These are phyloP conservation scores for Pyrenophora teres DNA, from an alignment of 2,329 filamentous ascomycete genomes.

Conservation along the genomic window DNA sequence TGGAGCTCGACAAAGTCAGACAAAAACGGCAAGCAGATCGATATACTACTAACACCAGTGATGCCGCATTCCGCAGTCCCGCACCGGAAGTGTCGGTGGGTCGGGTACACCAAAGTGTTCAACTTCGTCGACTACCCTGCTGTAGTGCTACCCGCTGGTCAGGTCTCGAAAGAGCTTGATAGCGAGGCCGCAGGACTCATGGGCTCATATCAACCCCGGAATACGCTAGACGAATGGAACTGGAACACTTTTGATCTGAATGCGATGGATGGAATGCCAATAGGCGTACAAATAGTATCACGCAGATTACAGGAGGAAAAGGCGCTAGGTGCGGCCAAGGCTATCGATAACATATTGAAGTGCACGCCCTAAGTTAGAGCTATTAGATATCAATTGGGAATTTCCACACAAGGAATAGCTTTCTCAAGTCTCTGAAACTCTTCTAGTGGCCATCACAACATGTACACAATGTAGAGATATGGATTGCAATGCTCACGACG, in stretches of 20 bases:
- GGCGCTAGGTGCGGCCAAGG: slow-evolving; percentile 44
- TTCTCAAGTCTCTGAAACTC: too few species aligned
- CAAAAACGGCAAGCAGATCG: slow-evolving; percentile 54
- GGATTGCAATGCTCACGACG: too few species aligned
- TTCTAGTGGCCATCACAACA: too few species aligned
- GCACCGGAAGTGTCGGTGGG: slow-evolving; percentile 53
- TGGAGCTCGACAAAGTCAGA: slow-evolving; percentile 58
- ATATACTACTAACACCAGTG: slow-evolving; percentile 62
- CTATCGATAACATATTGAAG: slow-evolving; percentile 25
- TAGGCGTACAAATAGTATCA: slow-evolving; percentile 46
- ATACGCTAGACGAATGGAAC: slow-evolving; percentile 59
- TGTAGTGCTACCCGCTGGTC: slow-evolving; percentile 60
- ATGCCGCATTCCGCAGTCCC: slow-evolving; percentile 65
- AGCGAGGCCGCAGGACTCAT: slow-evolving; percentile 35
- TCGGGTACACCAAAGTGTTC: slow-evolving; percentile 66
- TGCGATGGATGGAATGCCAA: slow-evolving; percentile 44
- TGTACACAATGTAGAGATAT: too few species aligned
- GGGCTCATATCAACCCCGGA: slow-evolving; percentile 52
- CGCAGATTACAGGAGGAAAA: slow-evolving; percentile 47
- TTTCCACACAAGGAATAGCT: too few species aligned
- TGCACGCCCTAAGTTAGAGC: not conserved
- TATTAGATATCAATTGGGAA: not conserved
- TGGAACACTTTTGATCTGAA: slow-evolving; percentile 47
- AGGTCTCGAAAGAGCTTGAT: slow-evolving; percentile 51
- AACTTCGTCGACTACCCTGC: slow-evolving; percentile 67